Percentiles rank a stretch among this genome's conserved stretches.
Evolutionary conservation across 2,329 filamentous ascomycete genomes (phyloP).

Genomic region (Fusarium annulatum): DNA sequence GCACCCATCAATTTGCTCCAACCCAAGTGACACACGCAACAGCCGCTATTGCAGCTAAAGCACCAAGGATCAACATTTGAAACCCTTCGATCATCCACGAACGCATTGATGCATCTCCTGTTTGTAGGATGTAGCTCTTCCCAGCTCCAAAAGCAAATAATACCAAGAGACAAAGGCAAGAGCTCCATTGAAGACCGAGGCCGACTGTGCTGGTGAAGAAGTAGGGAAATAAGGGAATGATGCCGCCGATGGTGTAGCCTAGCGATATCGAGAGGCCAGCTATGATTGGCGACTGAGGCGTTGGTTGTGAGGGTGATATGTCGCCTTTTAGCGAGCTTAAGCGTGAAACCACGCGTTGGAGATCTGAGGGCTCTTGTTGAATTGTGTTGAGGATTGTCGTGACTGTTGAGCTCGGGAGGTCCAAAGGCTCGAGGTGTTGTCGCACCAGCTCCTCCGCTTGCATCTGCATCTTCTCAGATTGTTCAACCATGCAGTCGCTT

Average conservation of each 20-base stretch:
- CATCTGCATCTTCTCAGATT: conserved; percentile 14
- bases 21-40: conserved; percentile 47
- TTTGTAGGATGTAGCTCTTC: conserved; percentile 59
- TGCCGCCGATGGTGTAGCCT: conserved; percentile 71
- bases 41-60: conserved; percentile 48
- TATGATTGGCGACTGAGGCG: conserved; percentile 51
- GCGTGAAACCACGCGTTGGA: conserved; percentile 35
- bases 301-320: not conserved
- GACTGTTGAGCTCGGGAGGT: conserved; percentile 39
- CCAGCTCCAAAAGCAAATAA: conserved; percentile 67
- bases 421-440: conserved; percentile 49
- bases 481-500: not conserved
- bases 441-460: conserved; percentile 42
- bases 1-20: not conserved
- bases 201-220: conserved; percentile 60
- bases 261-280: conserved; percentile 69
- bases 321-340: conserved; percentile 34
- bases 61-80: conserved; percentile 51
- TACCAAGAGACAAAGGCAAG: conserved; percentile 63
- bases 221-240: conserved; percentile 72
- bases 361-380: conserved; percentile 46
- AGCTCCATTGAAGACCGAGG: conserved; percentile 62
- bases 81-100: conserved; percentile 46
- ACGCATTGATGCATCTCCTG: conserved; percentile 9
- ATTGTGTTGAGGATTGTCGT: conserved; percentile 43